Evolutionary conservation across 1,284 basidiomycete species (phyloP), one percentile per base, ranked within the genome.

Genomic region (Chalciporus sp.): DNA sequence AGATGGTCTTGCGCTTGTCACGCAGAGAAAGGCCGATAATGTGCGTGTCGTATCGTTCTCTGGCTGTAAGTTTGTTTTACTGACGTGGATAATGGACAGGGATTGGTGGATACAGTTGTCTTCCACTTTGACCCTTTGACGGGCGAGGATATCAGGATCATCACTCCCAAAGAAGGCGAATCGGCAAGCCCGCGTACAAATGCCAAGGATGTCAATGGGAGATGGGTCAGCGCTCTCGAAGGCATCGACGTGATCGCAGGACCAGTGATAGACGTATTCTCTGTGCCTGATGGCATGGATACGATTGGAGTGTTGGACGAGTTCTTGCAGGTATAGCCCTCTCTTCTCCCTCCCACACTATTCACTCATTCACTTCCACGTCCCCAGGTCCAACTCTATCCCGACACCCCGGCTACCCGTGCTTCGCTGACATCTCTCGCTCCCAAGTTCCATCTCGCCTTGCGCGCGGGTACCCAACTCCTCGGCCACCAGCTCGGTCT

Each of bases 81-180:
- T 68, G 52, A 70, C 42, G 37, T 7, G 5, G 35, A 29, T 26
- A 11, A 6, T 11, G 43, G 29, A 47, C 43, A 66, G 64, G 70
- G 74, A 12, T 73, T 84, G 37, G 75, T 82, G 16, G 85, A 88
- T 59, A 88, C 90, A 0, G 84, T 94, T 3, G 65, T 88, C 12
- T 94, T 87, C 76, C 88, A 92, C 59, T 73, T 95, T 49, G 81
- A 94, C 60, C 89, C 90, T 0, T 71, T 91, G 42, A 94, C 89
- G 0, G 93, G 93, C 23, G 77, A 80, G 27, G 83, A 88, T 54
- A 72, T 75, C 5, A 60, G 53, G 27, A 62, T 60, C n/a, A 61
- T 57, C 20, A 53, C 58, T 28, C 61, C 63, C 7, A 51, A 52
- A 39, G 56, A 39, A 1, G 20, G 4, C 17, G 54, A 47, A 29